Percentiles rank a stretch among this genome's conserved stretches.
These are phyloP conservation scores for Clarireedia homoeocarpa DNA, from an alignment of 2,329 filamentous ascomycete genomes.

Conservation along the genomic window DNA sequence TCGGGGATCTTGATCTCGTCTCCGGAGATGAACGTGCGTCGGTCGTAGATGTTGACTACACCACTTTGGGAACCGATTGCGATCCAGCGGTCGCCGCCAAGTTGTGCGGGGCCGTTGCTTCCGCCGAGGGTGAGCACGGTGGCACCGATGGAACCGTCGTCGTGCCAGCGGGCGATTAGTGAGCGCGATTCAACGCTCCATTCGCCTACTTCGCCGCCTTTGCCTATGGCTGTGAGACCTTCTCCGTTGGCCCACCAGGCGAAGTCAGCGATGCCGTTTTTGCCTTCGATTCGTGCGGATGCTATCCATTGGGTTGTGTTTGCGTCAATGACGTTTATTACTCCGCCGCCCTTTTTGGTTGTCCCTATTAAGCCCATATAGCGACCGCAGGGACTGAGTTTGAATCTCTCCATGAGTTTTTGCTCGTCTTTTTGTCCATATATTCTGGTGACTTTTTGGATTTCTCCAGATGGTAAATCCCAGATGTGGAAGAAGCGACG, in stretches of 20 bases:
- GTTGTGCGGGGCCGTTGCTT: slow-evolving; percentile 43
- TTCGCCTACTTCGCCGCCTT: slow-evolving; percentile 84
- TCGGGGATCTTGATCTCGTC: slow-evolving; percentile 48
- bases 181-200: slow-evolving; percentile 64
- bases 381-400: slow-evolving; percentile 74
- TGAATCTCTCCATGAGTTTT: slow-evolving; percentile 84
- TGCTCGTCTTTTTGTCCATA: slow-evolving; percentile 75
- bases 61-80: slow-evolving; percentile 80
- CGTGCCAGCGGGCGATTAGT: slow-evolving; percentile 76
- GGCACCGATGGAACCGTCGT: slow-evolving; percentile 81
- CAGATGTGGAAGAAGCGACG: slow-evolving; percentile 91
- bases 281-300: slow-evolving; percentile 72
- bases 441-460: slow-evolving; percentile 75
- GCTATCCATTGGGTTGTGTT: slow-evolving; percentile 80
- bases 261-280: slow-evolving; percentile 81
- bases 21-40: slow-evolving; percentile 37
- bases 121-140: slow-evolving; percentile 78
- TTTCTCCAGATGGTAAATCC: slow-evolving; percentile 72
- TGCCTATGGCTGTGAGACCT: slow-evolving; percentile 75
- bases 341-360: slow-evolving; percentile 75
- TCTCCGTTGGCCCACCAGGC: slow-evolving; percentile 84
- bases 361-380: slow-evolving; percentile 80
- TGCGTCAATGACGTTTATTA: slow-evolving; percentile 77
- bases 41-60: slow-evolving; percentile 90
- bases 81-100: slow-evolving; percentile 83